A percentile compares a stretch with the other conserved stretches of the same genome.
Conservation (phyloP, 345 rosid genomes). For the Stellera chamaejasme region DNA sequence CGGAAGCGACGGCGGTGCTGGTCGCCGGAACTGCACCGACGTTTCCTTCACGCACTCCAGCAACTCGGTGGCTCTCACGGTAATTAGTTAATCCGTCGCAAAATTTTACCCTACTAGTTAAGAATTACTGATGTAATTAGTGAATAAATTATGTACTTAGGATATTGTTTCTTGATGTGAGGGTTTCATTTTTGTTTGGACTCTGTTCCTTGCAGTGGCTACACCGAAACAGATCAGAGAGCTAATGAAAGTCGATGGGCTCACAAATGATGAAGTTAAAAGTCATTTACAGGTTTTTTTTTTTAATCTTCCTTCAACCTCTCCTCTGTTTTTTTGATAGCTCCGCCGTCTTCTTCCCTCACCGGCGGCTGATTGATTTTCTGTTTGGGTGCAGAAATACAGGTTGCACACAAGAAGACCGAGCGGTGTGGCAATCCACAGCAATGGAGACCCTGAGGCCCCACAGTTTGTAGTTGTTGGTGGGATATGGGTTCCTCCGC, state of each 20-base stretch:
- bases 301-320: not conserved
- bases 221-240: conserved; percentile 97
- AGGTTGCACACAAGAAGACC: conserved; percentile 89
- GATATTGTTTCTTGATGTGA: not conserved
- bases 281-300: conserved; percentile 89
- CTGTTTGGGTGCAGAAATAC: conserved; percentile 55
- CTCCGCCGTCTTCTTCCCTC: too few species aligned
- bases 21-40: conserved; percentile 85
- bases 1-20: conserved; percentile 77
- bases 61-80: conserved; percentile 90
- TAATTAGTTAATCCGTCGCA: conserved; percentile 8
- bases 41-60: conserved; percentile 71
- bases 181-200: not conserved
- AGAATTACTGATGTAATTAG: not conserved
- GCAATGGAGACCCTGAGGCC: conserved; percentile 33
- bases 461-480: conserved; percentile 90
- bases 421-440: conserved; percentile 28
- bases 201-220: conserved; percentile 42
- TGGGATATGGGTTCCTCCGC: conserved; percentile 80
- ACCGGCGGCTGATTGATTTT: not conserved
- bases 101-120: too few species aligned
- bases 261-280: conserved; percentile 94
- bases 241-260: conserved; percentile 92
- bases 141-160: conserved; percentile 1
- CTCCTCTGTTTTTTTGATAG: not conserved